Evolutionary conservation across 306 rosid genomes (phyloP).

Genomic region (Cicer yamashitae): DNA sequence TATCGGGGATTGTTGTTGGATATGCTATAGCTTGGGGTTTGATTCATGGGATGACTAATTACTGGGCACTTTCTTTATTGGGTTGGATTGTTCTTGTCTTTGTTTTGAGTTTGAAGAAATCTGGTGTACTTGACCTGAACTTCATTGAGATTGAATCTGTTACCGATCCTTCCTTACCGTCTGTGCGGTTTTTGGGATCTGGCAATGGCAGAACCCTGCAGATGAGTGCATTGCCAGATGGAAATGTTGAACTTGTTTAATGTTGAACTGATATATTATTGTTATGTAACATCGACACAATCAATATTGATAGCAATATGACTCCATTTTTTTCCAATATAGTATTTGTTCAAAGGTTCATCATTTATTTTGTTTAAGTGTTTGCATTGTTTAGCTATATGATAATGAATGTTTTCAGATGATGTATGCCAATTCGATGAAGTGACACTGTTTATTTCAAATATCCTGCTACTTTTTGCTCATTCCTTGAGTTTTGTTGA

Average conservation of each 20-base stretch:
- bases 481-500: background rate
- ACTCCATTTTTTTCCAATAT: conserved; percentile 48
- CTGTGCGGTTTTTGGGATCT: conserved; percentile 76
- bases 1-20: conserved; percentile 90
- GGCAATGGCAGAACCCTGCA: conserved; percentile 83
- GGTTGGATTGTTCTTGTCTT: conserved; percentile 81
- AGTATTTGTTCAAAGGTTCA: conserved; percentile 44
- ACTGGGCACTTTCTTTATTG: conserved; percentile 82
- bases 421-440: conserved; percentile 21
- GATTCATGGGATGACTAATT: conserved; percentile 90
- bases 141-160: conserved; percentile 95
- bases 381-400: conserved; percentile 29
- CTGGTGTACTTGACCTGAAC: conserved; percentile 68
- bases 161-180: conserved; percentile 77
- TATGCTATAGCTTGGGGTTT: conserved; percentile 98
- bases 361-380: conserved; percentile 16
- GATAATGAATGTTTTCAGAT: conserved; percentile 39
- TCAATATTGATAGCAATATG: conserved; percentile 42
- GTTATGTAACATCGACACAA: conserved; percentile 47
- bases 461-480: conserved; percentile 29
- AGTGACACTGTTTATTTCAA: conserved; percentile 36
- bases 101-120: conserved; percentile 78
- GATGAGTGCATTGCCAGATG: conserved; percentile 75
- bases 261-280: conserved; percentile 38
- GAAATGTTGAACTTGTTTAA: conserved; percentile 75